Evolutionary conservation across 2,329 filamentous ascomycete species (phyloP), one percentile per base, ranked within the genome.

Genomic region (Fusarium hostae): DNA sequence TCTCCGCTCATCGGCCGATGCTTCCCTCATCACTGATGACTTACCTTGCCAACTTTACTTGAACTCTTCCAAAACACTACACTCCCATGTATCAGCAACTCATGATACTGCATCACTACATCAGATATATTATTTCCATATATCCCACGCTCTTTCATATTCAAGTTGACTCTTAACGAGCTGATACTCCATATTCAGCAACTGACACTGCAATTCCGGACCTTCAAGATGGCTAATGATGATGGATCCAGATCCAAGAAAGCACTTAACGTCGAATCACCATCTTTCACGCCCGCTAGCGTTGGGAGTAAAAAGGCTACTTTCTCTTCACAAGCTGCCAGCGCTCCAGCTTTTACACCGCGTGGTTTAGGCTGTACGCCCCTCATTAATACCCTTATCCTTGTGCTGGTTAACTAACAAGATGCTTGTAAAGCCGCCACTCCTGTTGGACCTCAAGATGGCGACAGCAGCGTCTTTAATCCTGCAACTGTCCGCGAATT

Each of bases 211-310:
- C 30, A 22, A 50, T 24, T 35, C 32, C 45, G 11, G 41, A 50
- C 35, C 18, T 24, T 50, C 40, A 63, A 32, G 32, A 60, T 60
- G 61, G 56, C 75, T 77, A 59, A 77, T 68, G 30, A 57, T 11
- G 39, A 55, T 16, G 20, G 37, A 18, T 18, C 37, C 35, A 87
- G 85, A 66, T 78, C 84, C 28, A 94, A 94, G 82, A 96, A 94
- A 81, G 86, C 92, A 32, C 87, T 99, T 74, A 99, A 97, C 81
- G 96, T 97, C 78, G 96, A 98, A 78, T 98, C 96, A 12, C 95
- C 96, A 16, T 94, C 95, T 51, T 99, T 99, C 80, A 98, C 94
- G 1, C 95, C 95, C 9, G 84, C 88, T 18, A 83, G 80, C 64
- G 75, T 86, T 45, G 82, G 83, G 3, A 78, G 83, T 28, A 94